Base-by-base conservation (phyloP, 805 yeast genomes). In the Isabelozyma gotoi region DNA sequence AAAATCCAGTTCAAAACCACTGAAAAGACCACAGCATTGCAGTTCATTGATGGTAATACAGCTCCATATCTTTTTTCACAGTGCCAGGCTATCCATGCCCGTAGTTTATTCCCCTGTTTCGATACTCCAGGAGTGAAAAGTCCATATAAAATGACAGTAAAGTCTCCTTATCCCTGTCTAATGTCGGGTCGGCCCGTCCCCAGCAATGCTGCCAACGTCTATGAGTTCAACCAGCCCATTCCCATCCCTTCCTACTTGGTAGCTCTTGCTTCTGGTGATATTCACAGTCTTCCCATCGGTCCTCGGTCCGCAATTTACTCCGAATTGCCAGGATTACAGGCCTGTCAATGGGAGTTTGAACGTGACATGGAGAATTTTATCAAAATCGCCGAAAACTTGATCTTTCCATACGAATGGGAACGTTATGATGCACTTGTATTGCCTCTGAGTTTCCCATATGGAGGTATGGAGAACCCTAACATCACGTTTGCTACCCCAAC, bases 381-480 rank as follows among this genome's bases (percentile, higher is more conserved):
- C 39, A 52, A 60, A 45, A 57, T 64, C 33, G 69, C 69, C n/a
- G 71, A 65, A 45, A 45, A 51, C 15, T 55, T 64, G 49, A 51
- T 62, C 6, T 65, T 64, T 45, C 56, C 53, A 21, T 65, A 65
- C 51, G 69, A 65, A 49, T 65, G 71, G 71, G 41, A 49, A 6
- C 47, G 58, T 24, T 65, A 60, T 44, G 67, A 65, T 49, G 62
- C 66, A n/a, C 53, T 65, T 45, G 59, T 65, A n/a, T 45, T 65
- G 16, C 70, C 70, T 0, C 34, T 48, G 31, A 53, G 62, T 33
- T 65, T 63, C 45, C 71, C 71, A 3, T 65, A 64, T 42, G 71
- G 71, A 15, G 71, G 69, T n/a, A 65, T 65, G 71, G 71, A 65
- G 38, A 65, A 60, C 44, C 71, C 71, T 21, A 63, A 63, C 43